Evolutionary conservation across 305 asterid genomes (phyloP), one percentile per base, ranked within the genome.

Genomic region (Stenogyne calaminthoides): DNA sequence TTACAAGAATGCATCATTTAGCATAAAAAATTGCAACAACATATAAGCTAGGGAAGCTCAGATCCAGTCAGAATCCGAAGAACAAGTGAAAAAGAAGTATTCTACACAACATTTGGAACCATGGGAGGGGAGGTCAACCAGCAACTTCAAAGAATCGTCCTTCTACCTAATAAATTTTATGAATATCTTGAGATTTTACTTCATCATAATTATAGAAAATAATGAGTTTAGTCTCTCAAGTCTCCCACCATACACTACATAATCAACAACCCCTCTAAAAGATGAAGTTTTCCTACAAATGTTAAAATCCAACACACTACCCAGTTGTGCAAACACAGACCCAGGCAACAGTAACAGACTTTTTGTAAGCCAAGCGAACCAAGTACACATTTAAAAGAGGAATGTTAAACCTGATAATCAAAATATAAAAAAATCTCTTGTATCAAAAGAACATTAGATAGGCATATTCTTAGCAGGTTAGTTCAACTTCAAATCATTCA

Each of bases 11-110:
- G n/a, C 39, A 36, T 64, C 7, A 27, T 22, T 20, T 56, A 40
- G 64, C 8, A 75, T 69, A 54, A 34, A 14, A 40, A 54, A 71
- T 39, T 57, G 46, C 68, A 55, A 34, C 52, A 20, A 54, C 60
- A 63, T 20, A 15, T 4, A 15, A 16, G 56, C 22, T 49, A 8
- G 22, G 32, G 10, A 27, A 12, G 16, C 56, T n/a, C 20, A 0
- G 9, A 16, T 7, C 56, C 12, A 1, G 56, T 15, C 56, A 49
- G 16, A 20, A 49, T 49, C 56, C 22, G 4, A 15, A 6, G 9
- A 49, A 49, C 10, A 49, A 49, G 56, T 49, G 22, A 14, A 58
- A 25, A 11, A 14, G 12, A 9, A 59, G 12, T 2, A 34, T 9
- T 15, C 46, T 2, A 27, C 27, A 40, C 44, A 25, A 34, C 46